Conservation (phyloP, 148 eudicot species). For the Amaranthus hypochondriacus region DNA sequence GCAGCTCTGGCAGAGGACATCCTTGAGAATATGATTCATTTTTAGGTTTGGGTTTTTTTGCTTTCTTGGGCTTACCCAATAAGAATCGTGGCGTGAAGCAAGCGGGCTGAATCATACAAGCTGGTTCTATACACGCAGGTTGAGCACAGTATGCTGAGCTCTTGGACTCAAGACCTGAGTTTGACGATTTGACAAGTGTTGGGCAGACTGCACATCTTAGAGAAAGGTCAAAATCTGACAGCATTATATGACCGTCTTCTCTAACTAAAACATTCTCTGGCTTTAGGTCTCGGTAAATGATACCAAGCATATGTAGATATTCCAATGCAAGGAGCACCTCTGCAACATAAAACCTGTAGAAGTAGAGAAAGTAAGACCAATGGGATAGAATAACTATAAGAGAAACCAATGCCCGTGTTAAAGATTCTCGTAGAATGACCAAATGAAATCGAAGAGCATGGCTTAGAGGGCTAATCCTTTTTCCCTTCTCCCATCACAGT, state of each 20-base stretch:
- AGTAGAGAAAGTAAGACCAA: constrained; percentile 1
- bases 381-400: background rate
- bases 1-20: constrained; percentile 69
- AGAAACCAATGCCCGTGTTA: background rate
- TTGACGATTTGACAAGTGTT: constrained; percentile 63
- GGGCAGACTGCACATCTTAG: constrained; percentile 78
- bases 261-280: constrained; percentile 91
- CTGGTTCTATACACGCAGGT: constrained; percentile 54
- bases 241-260: constrained; percentile 96
- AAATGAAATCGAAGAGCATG: no score
- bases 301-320: constrained; percentile 96
- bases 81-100: constrained; percentile 78
- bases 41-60: constrained; percentile 45
- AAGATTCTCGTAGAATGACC: background rate
- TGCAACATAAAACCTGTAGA: constrained; percentile 81
- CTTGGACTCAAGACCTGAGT: constrained; percentile 45
- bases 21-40: constrained; percentile 38
- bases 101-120: constrained; percentile 73
- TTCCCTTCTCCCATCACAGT: no score
- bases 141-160: constrained; percentile 50
- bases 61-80: constrained; percentile 45
- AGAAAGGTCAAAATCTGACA: constrained; percentile 95
- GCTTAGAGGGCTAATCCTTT: no score
- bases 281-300: constrained; percentile 86
- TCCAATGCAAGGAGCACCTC: constrained; percentile 93